Evolutionary conservation across 768 basidiomycete genomes (phyloP).

Genomic region (Amanita subjunquillea): DNA sequence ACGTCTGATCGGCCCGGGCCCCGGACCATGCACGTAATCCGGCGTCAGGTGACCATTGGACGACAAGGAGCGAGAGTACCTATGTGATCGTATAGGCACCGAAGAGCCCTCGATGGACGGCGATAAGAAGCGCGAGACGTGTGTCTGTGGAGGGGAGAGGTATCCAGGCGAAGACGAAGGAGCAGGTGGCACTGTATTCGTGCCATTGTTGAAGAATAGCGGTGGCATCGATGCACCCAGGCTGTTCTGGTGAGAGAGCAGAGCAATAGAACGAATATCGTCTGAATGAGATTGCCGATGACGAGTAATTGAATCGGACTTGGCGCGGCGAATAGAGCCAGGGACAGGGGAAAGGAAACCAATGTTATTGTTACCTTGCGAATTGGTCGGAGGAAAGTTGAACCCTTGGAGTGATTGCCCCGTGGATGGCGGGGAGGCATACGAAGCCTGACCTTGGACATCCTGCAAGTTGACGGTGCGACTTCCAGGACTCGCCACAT

Average conservation of each 20-base stretch:
- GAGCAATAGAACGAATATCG: constrained; percentile 29
- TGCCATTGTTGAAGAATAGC: neutral
- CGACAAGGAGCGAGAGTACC: neutral
- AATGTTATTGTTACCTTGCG: neutral
- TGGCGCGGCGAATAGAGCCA: constrained; percentile 37
- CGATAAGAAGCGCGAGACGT: constrained; percentile 2
- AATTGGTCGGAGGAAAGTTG: neutral
- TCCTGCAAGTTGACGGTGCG: constrained; percentile 28
- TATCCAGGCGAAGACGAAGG: neutral
- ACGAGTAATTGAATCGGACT: constrained; percentile 35
- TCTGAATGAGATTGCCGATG: constrained; percentile 52
- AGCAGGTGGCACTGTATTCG: neutral
- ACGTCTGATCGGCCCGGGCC: constrained; percentile 26
- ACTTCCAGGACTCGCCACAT: constrained; percentile 6
- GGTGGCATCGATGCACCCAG: neutral
- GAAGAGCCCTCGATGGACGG: neutral
- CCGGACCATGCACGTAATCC: neutral
- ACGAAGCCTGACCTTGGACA: constrained; percentile 20
- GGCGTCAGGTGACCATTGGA: constrained; percentile 1
- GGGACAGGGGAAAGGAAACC: constrained; percentile 19
- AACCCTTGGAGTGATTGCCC: constrained; percentile 10
- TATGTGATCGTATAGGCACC: neutral
- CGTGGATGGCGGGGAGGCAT: neutral
- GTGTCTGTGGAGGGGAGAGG: neutral
- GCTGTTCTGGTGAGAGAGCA: neutral